Conservation (phyloP, 1,284 basidiomycete species). For the Cryptococcus deneoformans region DNA sequence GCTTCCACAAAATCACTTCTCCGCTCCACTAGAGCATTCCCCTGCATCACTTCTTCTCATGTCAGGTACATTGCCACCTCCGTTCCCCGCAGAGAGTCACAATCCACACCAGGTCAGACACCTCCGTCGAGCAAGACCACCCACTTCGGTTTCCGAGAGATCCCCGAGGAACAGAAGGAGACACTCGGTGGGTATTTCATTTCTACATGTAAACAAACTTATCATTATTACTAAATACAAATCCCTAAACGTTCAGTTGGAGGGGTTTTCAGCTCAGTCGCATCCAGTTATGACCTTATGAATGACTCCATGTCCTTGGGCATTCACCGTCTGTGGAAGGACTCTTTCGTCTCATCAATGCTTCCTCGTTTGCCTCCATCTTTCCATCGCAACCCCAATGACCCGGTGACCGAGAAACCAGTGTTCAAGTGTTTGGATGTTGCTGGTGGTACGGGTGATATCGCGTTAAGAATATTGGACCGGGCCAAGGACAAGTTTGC, state of each 20-base stretch:
- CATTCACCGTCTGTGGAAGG: slow-evolving; percentile 97
- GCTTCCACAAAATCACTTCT: too few species aligned
- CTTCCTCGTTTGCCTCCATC: slow-evolving; percentile 58
- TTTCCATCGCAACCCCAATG: slow-evolving; percentile 32
- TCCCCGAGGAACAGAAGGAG: slow-evolving; percentile 71
- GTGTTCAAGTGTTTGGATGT: slow-evolving; percentile 78
- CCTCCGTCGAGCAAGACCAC: slow-evolving; percentile 53
- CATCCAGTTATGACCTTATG: slow-evolving; percentile 96
- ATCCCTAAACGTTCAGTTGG: slow-evolving; percentile 57
- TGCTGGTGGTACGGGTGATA: slow-evolving; percentile 97
- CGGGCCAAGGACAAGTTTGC: slow-evolving; percentile 83
- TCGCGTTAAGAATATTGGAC: slow-evolving; percentile 91
- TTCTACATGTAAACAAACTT: slow-evolving; percentile 60
- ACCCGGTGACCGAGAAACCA: slow-evolving; percentile 37
- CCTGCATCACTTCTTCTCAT: too few species aligned
- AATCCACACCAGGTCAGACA: too few species aligned
- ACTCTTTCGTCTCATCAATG: slow-evolving; percentile 77
- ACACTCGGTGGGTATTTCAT: slow-evolving; percentile 49
- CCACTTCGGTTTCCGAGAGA: slow-evolving; percentile 89
- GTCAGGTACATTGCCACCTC: too few species aligned
- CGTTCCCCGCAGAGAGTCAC: too few species aligned
- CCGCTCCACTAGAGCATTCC: neutral
- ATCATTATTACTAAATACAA: slow-evolving; percentile 61
- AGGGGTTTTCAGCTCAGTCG: slow-evolving; percentile 92
- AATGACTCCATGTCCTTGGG: slow-evolving; percentile 98